Base-by-base conservation (phyloP, 495 filamentous ascomycete genomes). In the Cladorrhinum samala region DNA sequence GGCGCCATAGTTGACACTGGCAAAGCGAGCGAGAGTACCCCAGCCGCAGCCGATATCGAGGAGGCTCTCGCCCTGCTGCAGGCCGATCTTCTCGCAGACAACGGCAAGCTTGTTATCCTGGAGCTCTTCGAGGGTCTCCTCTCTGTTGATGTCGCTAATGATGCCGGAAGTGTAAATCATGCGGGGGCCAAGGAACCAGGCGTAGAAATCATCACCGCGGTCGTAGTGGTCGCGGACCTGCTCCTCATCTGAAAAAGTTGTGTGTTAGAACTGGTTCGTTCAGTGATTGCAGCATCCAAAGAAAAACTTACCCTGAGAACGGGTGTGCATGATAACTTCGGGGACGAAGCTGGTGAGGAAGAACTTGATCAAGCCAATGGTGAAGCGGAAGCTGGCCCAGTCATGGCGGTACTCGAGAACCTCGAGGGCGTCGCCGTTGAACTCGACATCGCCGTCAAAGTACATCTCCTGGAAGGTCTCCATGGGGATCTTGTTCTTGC, bases 141-240 rank as follows among this genome's bases (percentile, higher is more conserved):
- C 88, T 21, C 70, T 73, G 69, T 78, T 79, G 64, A 83, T 77
- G 62, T 94, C 87, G 16, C 81, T 82, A 68, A 94, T 88, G 54
- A 94, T 76, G 43, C 88, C 88, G 11, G 84, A 87, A 40, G 89
- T 92, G 70, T 92, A 94, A 69, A 92, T 85, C 88, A 94, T 94
- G 60, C 88, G 87, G 37, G 87, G 88, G 55, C 88, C 89, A 42
- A 94, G 79, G 74, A 92, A 92, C 86, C 87, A 94, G 67, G 77
- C 81, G 73, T 94, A 94, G 70, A 88, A 88, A 71, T 94, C 88
- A 68, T 93, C 86, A 59, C 88, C 88, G 60, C 86, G 82, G 74
- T 92, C 88, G 69, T 94, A 92, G 71, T 91, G 86, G 57, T 85
- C 84, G 54, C 88, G 87, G 39, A 92, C 85, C 74, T 94, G 88